Base-by-base conservation (phyloP, 192 early-diverging fungal genomes). In the Coemansia umbellata region DNA sequence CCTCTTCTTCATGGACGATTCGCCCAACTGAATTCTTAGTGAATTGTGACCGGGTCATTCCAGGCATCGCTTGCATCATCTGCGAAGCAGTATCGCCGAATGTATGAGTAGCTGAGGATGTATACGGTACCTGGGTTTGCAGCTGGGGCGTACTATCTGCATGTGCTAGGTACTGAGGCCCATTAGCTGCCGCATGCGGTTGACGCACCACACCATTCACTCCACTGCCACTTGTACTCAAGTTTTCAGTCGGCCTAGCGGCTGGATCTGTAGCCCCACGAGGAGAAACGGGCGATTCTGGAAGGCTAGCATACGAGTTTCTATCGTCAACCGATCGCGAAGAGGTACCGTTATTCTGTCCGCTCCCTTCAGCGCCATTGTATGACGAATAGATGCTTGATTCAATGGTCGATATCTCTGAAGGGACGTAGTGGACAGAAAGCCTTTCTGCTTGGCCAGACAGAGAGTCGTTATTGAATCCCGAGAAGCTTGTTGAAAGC, bases 1-100 rank as follows among this genome's bases (percentile, higher is more conserved):
- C 35, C 60, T 72, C 75, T 41, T 78, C 69, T 53, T 78, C 75
- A 36, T 65, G 75, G 44, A 70, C 68, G 35, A 78, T 78, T 30
- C 75, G 75, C 35, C 75, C 75, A 21, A 67, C 45, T 2, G 75
- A 61, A 50, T 78, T 65, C 37, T 71, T 66, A 27, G 67, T 76
- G 26, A 76, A 76, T 48, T 54, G 66, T 22, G 53, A 26, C 40
- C 58, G 60, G 47, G 60, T 43, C 36, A 27, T 55, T n/a, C 44
- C 62, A 13, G 50, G 15, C 7, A 43, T 41, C 1, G 60, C 41
- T 40, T 32, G 50, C 14, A 24, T n/a, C 45, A 43, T 42, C 18
- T 66, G 57, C 30, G 22, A 7, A 0, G 44, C 6, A 7, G 54
- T 30, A 18, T 62, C 54, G 43, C 43, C 30, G 5, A 40, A 45